phyloP scores from a whole-genome alignment of 257 asterid genomes.

The Jacaranda copaia region DNA sequence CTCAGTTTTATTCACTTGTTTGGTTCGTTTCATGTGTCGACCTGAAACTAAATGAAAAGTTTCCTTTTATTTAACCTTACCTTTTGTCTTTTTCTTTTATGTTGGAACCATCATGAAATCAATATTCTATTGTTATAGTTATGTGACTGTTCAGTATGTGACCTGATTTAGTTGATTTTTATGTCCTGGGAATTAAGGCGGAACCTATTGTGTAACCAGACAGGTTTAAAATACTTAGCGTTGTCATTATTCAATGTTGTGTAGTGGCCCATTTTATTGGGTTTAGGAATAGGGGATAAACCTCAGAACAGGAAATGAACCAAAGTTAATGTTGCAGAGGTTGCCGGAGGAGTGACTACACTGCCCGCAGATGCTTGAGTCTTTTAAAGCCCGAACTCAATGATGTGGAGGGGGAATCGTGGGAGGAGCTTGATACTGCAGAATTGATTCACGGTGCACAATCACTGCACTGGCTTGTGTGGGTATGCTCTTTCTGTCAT shows the following conservation, averaged over 20 bases:
- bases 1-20: background rate
- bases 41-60: background rate
- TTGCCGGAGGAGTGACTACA: slow-evolving; percentile 68
- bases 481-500: slow-evolving; percentile 61
- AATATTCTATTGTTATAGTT: slow-evolving; percentile 1
- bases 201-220: background rate
- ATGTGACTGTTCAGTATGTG: background rate
- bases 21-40: background rate
- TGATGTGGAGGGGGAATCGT: slow-evolving; percentile 76
- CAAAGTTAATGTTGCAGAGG: slow-evolving; percentile 89
- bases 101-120: background rate
- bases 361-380: slow-evolving; percentile 71
- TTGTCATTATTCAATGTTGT: slow-evolving; percentile 10
- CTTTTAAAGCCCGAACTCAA: slow-evolving; percentile 73
- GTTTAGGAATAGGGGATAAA: slow-evolving; percentile 54
- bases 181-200: background rate
- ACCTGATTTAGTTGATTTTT: background rate
- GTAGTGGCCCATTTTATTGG: slow-evolving; percentile 43
- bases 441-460: slow-evolving; percentile 65
- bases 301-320: slow-evolving; percentile 69
- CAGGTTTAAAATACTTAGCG: slow-evolving; percentile 3
- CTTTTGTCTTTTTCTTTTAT: background rate
- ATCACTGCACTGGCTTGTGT: slow-evolving; percentile 94
- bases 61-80: background rate
- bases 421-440: slow-evolving; percentile 90